Percentiles rank a stretch among this genome's conserved stretches.
These are phyloP conservation scores for Carex littledalei DNA, from an alignment of 176 grass and related monocot genomes.

Conservation along the genomic window DNA sequence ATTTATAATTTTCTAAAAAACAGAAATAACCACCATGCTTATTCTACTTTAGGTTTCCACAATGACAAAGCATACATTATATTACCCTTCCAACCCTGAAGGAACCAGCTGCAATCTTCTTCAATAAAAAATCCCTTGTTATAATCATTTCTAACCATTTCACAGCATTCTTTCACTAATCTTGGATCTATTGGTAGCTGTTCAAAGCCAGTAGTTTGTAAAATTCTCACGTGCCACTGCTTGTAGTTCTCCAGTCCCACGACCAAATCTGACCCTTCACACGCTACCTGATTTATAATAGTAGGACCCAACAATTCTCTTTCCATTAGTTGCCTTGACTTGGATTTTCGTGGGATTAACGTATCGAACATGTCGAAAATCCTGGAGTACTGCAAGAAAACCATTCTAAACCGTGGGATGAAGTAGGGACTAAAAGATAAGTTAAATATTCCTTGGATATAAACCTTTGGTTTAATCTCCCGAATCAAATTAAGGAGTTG, in stretches of 20 bases:
- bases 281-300: background rate
- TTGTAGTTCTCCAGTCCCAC: background rate
- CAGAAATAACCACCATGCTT: background rate
- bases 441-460: slow-evolving; percentile 29
- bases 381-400: slow-evolving; percentile 28
- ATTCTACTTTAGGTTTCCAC: slow-evolving; percentile 26
- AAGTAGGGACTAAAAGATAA: slow-evolving; percentile 26
- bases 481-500: slow-evolving; percentile 30
- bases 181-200: slow-evolving; percentile 24
- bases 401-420: slow-evolving; percentile 32
- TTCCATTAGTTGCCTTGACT: background rate
- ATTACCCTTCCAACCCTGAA: slow-evolving; percentile 33
- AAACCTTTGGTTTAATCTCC: slow-evolving; percentile 33
- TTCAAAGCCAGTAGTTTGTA: slow-evolving; percentile 17
- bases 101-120: slow-evolving; percentile 33
- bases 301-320: background rate
- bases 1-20: background rate
- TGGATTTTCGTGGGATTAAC: background rate
- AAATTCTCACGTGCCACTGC: slow-evolving; percentile 28
- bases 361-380: background rate
- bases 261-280: background rate
- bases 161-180: background rate
- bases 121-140: slow-evolving; percentile 22
- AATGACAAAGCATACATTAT: slow-evolving; percentile 15
- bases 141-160: slow-evolving; percentile 1